Percentiles rank a stretch among this genome's conserved stretches.
Evolutionary conservation across 2,329 filamentous ascomycete species (phyloP).

Genomic region (Penicillium psychrosexuale): DNA sequence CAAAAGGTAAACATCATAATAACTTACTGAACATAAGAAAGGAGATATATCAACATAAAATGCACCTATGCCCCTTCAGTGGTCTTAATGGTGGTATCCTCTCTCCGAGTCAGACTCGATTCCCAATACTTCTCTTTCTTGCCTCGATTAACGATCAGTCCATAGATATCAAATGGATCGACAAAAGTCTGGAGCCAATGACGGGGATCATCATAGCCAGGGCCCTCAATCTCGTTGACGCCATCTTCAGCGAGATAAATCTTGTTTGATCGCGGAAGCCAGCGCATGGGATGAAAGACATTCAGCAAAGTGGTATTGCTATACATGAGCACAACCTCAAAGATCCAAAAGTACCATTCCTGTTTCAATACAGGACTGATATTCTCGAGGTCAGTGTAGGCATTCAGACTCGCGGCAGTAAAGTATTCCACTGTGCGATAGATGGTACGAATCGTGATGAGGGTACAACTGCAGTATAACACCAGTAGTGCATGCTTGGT

Average conservation of each 20-base stretch:
- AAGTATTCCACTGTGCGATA: slow-evolving; percentile 55
- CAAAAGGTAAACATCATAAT: background rate
- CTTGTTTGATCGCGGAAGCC: slow-evolving; percentile 50
- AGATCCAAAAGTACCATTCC: slow-evolving; percentile 55
- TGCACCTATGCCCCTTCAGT: background rate
- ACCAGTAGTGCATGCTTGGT: slow-evolving; percentile 42
- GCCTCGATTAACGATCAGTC: slow-evolving; percentile 35
- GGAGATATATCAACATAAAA: background rate
- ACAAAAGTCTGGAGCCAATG: slow-evolving; percentile 44
- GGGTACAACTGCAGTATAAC: slow-evolving; percentile 48
- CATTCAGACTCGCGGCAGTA: slow-evolving; percentile 29
- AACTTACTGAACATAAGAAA: background rate
- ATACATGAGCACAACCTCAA: slow-evolving; percentile 54
- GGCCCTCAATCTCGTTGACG: slow-evolving; percentile 50
- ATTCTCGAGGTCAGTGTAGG: slow-evolving; percentile 33
- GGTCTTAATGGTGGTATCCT: background rate
- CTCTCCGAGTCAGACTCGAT: background rate
- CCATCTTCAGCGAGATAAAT: slow-evolving; percentile 53
- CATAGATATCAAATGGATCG: slow-evolving; percentile 44
- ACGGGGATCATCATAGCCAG: slow-evolving; percentile 49
- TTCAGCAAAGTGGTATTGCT: slow-evolving; percentile 52
- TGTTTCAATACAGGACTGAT: slow-evolving; percentile 38
- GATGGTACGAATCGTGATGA: slow-evolving; percentile 43
- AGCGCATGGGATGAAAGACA: slow-evolving; percentile 50
- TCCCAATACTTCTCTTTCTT: slow-evolving; percentile 44